Conservation (phyloP, 2,329 filamentous ascomycete species). For the Monilinia polystroma region DNA sequence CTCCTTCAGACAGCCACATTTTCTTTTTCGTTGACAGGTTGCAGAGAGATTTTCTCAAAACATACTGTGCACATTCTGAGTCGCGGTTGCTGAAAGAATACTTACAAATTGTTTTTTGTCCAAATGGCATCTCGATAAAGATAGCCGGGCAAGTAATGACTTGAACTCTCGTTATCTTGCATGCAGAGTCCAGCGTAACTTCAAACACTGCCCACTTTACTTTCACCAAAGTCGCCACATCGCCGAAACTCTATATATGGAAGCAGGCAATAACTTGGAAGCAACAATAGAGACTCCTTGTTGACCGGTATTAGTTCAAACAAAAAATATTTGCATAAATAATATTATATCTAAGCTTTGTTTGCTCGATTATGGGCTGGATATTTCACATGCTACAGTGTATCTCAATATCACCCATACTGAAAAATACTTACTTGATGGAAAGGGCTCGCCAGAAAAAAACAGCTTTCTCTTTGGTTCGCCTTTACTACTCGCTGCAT, state of each 20-base stretch:
- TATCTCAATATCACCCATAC: neutral
- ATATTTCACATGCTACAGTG: neutral
- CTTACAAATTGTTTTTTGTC: fast-evolving
- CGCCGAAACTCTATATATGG: neutral
- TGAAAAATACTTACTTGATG: neutral
- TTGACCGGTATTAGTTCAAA: neutral
- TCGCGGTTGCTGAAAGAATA: neutral
- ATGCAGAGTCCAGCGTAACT: neutral
- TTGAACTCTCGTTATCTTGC: slow-evolving; percentile 4
- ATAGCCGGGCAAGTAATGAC: neutral
- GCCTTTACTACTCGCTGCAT: slow-evolving; percentile 23
- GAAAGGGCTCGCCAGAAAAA: fast-evolving
- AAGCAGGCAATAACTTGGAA: neutral
- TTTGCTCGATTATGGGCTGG: neutral
- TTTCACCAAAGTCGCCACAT: neutral
- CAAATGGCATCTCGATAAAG: too few species aligned
- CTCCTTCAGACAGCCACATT: fast-evolving
- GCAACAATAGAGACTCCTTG: neutral
- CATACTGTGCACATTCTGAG: neutral
- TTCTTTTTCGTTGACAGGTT: neutral
- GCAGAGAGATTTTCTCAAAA: neutral
- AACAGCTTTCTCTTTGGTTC: neutral
- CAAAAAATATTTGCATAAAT: fast-evolving
- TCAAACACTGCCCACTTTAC: neutral
- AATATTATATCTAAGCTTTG: fast-evolving